Evolutionary conservation across 257 asterid genomes (phyloP), one percentile per base, ranked within the genome.

Genomic region (Eucommia ulmoides): DNA sequence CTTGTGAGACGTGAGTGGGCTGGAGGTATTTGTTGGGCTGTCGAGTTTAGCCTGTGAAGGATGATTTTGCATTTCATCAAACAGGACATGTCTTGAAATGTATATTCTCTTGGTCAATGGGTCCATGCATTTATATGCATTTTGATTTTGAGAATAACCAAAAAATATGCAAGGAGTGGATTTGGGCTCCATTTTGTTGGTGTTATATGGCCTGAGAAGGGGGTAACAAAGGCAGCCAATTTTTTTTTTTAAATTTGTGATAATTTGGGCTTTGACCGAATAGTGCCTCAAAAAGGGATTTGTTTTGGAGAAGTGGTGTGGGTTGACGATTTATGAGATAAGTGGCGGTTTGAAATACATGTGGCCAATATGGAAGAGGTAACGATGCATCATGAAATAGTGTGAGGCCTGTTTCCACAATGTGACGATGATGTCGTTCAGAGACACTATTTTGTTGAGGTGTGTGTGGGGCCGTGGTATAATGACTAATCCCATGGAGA

Each of bases 381-480:
- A 29, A 29, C 12, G 38, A 29, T 5, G 38, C 38, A 29, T 29
- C 38, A 29, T 29, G 38, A 12, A 29, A 12, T 29, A 29, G 12
- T 29, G 45, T 38, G 45, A 38, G 45, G n/a, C 45, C 45, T 5
- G 45, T 38, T 38, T 38, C n/a, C 45, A 38, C 45, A 38, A 38
- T 15, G n/a, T 38, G 45, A 38, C 45, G 45, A 12, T 38, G 45
- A 38, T 18, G 45, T 38, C n/a, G 45, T 38, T 38, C 45, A 5
- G 45, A 38, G n/a, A 38, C n/a, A 38, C 45, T 18, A 38, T 38
- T 38, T 38, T 38, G 45, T 38, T 38, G 45, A 3, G 45, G 15
- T 38, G 45, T 38, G 45, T 38, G n/a, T 38, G 45, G 45, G 15
- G 45, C 45, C 3, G n/a, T 38, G 7, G 45, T 38, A 2, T 3